Percentiles rank a stretch among this genome's conserved stretches.
Evolutionary conservation across 108 stramenopile species (phyloP).

Genomic region (Cyclotella choctawhatcheeana): DNA sequence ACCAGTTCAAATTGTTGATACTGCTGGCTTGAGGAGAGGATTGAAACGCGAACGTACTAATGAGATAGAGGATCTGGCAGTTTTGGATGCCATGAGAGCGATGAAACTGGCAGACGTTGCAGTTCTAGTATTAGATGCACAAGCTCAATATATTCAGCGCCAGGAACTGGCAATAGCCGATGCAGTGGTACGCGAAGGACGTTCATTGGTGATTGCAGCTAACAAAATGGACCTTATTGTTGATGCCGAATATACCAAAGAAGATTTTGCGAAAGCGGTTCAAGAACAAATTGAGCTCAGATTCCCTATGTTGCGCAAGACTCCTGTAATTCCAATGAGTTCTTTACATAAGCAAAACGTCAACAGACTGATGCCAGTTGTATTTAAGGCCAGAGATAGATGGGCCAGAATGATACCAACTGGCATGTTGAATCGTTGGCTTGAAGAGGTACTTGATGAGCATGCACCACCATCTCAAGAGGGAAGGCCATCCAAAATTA

Average conservation of each 20-base stretch:
- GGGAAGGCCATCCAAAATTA: slow-evolving; percentile 69
- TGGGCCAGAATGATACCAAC: slow-evolving; percentile 79
- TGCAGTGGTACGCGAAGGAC: slow-evolving; percentile 88
- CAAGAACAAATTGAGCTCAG: slow-evolving; percentile 76
- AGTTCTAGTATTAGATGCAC: slow-evolving; percentile 88
- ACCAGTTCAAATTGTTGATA: slow-evolving; percentile 83
- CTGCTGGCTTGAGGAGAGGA: slow-evolving; percentile 85
- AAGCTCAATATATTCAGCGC: slow-evolving; percentile 72
- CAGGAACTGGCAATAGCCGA: slow-evolving; percentile 91
- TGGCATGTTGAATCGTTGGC: slow-evolving; percentile 84
- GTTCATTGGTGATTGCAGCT: slow-evolving; percentile 85
- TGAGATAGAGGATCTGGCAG: slow-evolving; percentile 86
- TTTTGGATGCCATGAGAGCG: slow-evolving; percentile 85
- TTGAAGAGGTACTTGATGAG: slow-evolving; percentile 70
- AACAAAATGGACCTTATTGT: slow-evolving; percentile 92
- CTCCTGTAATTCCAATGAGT: slow-evolving; percentile 84
- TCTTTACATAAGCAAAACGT: slow-evolving; percentile 69
- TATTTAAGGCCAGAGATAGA: slow-evolving; percentile 75
- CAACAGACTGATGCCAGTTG: slow-evolving; percentile 75
- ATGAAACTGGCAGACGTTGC: slow-evolving; percentile 93
- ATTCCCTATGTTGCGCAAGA: slow-evolving; percentile 84
- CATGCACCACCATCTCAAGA: slow-evolving; percentile 66
- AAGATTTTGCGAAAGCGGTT: slow-evolving; percentile 77
- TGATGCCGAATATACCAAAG: slow-evolving; percentile 61
- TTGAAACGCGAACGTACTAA: slow-evolving; percentile 61